Base-by-base conservation (phyloP, 495 filamentous ascomycete species). In the Aspergillus nanangensis region DNA sequence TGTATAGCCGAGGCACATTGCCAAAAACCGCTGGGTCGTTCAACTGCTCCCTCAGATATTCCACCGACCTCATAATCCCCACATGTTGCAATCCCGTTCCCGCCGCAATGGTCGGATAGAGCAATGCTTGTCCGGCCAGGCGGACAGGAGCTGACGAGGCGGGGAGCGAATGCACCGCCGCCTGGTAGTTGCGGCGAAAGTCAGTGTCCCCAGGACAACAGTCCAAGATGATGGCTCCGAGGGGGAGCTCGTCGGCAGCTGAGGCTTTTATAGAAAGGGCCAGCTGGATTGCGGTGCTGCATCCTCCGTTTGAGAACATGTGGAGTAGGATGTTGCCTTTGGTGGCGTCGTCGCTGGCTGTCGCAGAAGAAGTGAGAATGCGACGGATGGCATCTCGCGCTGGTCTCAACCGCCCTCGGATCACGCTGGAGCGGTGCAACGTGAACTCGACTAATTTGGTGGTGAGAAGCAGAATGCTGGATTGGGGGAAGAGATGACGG, bases 281-380 rank as follows among this genome's bases (percentile, higher is more conserved):
- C 3, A 65, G 46, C 29, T 62, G 60, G 15, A 51, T 47, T 9
- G 52, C 58, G 7, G 51, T 61, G 17, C 56, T 56, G 32, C 52
- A 44, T 1, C 64, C 64, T 14, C 61, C 61, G 46, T 65, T 53
- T 4, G 62, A 65, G 14, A 63, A 63, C 4, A 56, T 22, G 51
- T 67, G 62, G 7, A 65, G 49, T 4, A 65, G 49, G 3, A 57
- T 56, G n/a, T 49, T 49, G 31, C 47, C 48, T 11, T 17, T 25
- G 36, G 36, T 45, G 37, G 18, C 41, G n/a, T 36, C 27, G n/a
- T 29, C 4, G 32, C 23, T 20, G n/a, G 27, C 50, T 10, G 33
- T 41, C 15, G 33, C 23, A n/a, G n/a, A n/a, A 9, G 13, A 19
- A 13, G 32, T 42, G n/a, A 62, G 15, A 21, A 62, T 50, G 0